Conservation (phyloP, 257 asterid genomes). For the Solanum virginianum region DNA sequence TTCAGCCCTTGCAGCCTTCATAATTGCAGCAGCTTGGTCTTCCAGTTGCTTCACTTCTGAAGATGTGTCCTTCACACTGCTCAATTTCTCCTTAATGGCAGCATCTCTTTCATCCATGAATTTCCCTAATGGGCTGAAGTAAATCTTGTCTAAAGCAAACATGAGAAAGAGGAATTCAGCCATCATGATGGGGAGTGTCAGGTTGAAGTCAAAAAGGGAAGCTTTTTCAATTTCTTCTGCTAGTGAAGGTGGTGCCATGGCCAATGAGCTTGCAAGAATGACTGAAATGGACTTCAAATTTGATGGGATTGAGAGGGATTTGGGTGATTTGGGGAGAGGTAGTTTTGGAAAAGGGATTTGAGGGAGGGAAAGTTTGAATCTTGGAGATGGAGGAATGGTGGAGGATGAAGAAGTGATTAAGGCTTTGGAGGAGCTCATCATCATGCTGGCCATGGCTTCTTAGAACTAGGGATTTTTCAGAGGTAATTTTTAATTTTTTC, state of each 20-base stretch:
- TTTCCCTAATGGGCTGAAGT: constrained; percentile 69
- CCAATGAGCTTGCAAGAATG: constrained; percentile 51
- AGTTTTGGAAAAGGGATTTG: constrained; percentile 19
- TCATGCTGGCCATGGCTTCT: constrained; percentile 58
- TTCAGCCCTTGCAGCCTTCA: constrained; percentile 94
- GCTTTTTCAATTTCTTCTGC: constrained; percentile 78
- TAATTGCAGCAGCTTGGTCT: constrained; percentile 60
- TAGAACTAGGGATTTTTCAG: neutral
- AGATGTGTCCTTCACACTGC: constrained; percentile 85
- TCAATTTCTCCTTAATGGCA: constrained; percentile 52
- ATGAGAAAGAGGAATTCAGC: constrained; percentile 63
- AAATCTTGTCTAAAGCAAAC: constrained; percentile 86
- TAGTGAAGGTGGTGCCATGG: constrained; percentile 63
- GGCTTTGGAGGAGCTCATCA: constrained; percentile 65
- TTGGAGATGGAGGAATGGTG: constrained; percentile 28
- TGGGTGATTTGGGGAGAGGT: constrained; percentile 27
- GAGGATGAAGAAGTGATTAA: constrained; percentile 8
- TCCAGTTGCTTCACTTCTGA: constrained; percentile 78
- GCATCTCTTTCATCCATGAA: constrained; percentile 95
- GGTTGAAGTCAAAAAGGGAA: constrained; percentile 71
- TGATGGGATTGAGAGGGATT: constrained; percentile 14
- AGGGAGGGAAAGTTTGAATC: constrained; percentile 9
- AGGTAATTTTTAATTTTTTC: neutral
- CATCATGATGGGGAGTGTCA: constrained; percentile 78
- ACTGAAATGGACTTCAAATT: constrained; percentile 18